These are phyloP conservation scores for Aphanomyces euteiches DNA, from an alignment of 352 stramenopile genomes.

Conservation along the genomic window DNA sequence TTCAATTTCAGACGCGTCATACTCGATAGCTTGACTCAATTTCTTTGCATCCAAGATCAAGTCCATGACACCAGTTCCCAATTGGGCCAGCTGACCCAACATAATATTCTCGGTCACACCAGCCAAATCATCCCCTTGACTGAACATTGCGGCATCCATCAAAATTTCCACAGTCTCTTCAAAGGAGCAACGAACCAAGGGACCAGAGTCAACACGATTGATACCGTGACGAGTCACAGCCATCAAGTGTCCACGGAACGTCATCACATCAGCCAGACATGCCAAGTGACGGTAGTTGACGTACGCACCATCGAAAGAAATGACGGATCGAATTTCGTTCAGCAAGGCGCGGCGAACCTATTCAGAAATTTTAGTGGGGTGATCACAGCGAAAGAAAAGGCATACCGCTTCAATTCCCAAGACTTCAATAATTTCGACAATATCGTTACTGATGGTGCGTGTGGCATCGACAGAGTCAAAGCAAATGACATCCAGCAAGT, in stretches of 20 bases:
- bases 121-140: slow-evolving; percentile 95
- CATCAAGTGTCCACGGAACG: slow-evolving; percentile 95
- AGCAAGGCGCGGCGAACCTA: slow-evolving; percentile 74
- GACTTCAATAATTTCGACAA: slow-evolving; percentile 98
- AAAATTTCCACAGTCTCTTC: slow-evolving; percentile 99
- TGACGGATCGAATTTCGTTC: slow-evolving; percentile 97
- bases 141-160: slow-evolving; percentile 98
- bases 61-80: slow-evolving; percentile 97
- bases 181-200: slow-evolving; percentile 97
- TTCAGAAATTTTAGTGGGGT: neutral
- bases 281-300: slow-evolving; percentile 99
- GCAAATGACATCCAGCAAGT: slow-evolving; percentile 96
- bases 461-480: slow-evolving; percentile 96
- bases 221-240: slow-evolving; percentile 99
- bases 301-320: slow-evolving; percentile 99
- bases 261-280: slow-evolving; percentile 99
- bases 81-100: slow-evolving; percentile 94
- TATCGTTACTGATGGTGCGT: slow-evolving; percentile 98
- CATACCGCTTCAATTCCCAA: slow-evolving; percentile 85
- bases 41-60: slow-evolving; percentile 98
- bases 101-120: slow-evolving; percentile 99
- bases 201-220: slow-evolving; percentile 97
- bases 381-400: neutral
- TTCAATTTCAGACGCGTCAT: slow-evolving; percentile 91
- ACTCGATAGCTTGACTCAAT: slow-evolving; percentile 96